A percentile compares a stretch with the other conserved stretches of the same genome.
Conservation (phyloP, 2,329 filamentous ascomycete genomes). For the Scortechinia acanthostroma region DNA sequence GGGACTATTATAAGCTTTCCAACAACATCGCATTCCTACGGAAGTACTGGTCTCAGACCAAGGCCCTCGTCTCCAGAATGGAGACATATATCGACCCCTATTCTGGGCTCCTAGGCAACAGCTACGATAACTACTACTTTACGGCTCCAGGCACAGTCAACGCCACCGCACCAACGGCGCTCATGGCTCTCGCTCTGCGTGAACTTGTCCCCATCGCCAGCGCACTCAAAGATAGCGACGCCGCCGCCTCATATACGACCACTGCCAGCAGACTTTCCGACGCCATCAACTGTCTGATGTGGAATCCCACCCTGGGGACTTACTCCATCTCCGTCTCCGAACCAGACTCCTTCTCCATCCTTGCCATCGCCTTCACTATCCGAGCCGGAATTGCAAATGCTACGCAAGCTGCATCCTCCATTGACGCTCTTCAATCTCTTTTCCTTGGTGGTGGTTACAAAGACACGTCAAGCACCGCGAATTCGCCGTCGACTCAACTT, state of each 20-base stretch:
- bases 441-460: slow-evolving; percentile 9
- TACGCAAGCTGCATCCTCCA: slow-evolving; percentile 4
- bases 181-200: background rate
- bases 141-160: background rate
- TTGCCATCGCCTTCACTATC: slow-evolving; percentile 10
- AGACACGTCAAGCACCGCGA: slow-evolving; percentile 7
- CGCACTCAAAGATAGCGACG: background rate
- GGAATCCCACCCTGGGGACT: slow-evolving; percentile 9
- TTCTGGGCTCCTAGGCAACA: background rate
- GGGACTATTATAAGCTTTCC: background rate
- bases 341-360: slow-evolving; percentile 6
- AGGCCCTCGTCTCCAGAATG: background rate
- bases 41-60: background rate
- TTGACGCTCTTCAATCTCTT: slow-evolving; percentile 6
- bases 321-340: slow-evolving; percentile 6
- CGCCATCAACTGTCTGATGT: slow-evolving; percentile 9
- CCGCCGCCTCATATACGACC: background rate
- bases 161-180: background rate
- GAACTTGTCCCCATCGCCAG: background rate
- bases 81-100: background rate
- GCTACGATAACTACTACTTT: background rate
- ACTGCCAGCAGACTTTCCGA: slow-evolving; percentile 3
- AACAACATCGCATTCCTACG: background rate
- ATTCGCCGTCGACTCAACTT: slow-evolving; percentile 8
- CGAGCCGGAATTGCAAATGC: slow-evolving; percentile 8